Evolutionary conservation across 1,284 basidiomycete species (phyloP), one percentile per base, ranked within the genome.

Genomic region (Coriolopsis trogii): DNA sequence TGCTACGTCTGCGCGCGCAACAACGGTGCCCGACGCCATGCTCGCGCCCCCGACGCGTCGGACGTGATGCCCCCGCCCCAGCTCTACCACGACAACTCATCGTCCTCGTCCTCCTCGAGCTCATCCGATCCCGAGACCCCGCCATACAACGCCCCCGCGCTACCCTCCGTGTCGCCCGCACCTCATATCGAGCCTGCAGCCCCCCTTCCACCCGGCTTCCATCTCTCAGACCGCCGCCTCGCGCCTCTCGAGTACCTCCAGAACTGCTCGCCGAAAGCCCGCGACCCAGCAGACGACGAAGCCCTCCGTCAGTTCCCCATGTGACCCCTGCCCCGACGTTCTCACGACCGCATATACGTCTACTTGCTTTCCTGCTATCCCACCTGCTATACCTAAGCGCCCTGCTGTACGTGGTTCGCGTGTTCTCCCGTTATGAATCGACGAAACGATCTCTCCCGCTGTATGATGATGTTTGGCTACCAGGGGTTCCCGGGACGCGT

Each of bases 1-100:
- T 76, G 72, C 50, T 90, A 89, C 62, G 76, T 73, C 56, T 85
- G 84, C 57, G 87, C 87, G 8, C 81, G 87, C 15, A 77, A 77
- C 64, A 80, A 80, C 41, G 70, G 54, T 24, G 55, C 48, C 3
- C 58, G 61, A 8, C 46, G 41, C 15, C 38, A 40, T 3, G n/a
- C 38, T 20, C 57, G 57, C 18, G 46, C 46, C 18, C 33, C 26
- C n/a, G 29, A 24, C n/a, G 49, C 29, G 10, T 31, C 47, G 5
- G 49, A 42, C 8, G 31, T 39, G 29, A 40, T 49, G 15, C 50
- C 43, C 12, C 46, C 45, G 7, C 28, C 41, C 8, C 36, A 28
- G 42, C 29, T 24, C 8, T 42, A 40, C 34, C n/a, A 21, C 51
- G 46, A 38, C 6, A 20, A 15, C 33, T 30, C 41, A 34, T 16